Percentiles rank a stretch among this genome's conserved stretches.
These are phyloP conservation scores for Mucor sp. DNA, from an alignment of 371 early-diverging fungal species.

Conservation along the genomic window DNA sequence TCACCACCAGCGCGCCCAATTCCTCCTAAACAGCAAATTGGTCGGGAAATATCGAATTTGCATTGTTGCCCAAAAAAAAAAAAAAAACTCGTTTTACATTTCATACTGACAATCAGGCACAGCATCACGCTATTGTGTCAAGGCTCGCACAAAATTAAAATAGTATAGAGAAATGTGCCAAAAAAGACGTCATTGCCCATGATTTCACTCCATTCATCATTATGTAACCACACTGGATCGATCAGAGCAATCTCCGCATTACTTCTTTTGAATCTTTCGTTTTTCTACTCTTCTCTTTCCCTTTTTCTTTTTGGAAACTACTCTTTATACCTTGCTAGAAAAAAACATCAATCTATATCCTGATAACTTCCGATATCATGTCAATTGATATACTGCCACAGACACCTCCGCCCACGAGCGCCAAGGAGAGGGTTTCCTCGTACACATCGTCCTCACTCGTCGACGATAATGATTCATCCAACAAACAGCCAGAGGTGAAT, in stretches of 20 bases:
- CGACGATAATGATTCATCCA: not conserved
- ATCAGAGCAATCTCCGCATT: not conserved
- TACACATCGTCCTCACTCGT: not conserved
- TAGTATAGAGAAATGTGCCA: not conserved
- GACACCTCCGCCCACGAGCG: not conserved
- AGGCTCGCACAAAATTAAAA: not conserved
- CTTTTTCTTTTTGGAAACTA: not conserved
- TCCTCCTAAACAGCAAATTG: not conserved
- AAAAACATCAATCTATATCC: not conserved
- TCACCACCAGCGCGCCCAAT: not conserved
- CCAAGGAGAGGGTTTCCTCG: not conserved
- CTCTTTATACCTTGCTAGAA: not conserved
- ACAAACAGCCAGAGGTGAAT: not conserved
- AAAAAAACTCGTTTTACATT: too few relatives aligned
- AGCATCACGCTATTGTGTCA: not conserved
- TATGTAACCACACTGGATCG: not conserved
- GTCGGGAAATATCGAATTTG: too few relatives aligned
- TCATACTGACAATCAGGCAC: not conserved
- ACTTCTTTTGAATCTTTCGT: not conserved
- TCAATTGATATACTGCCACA: slow-evolving; percentile 1
- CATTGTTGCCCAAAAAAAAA: too few relatives aligned
- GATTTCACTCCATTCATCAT: not conserved
- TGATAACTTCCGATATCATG: not conserved
- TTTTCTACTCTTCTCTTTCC: not conserved
- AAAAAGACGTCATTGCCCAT: not conserved